A percentile compares a stretch with the other conserved stretches of the same genome.
These are phyloP conservation scores for Epicoccum sorghinum DNA, from an alignment of 2,329 filamentous ascomycete species.

Conservation along the genomic window DNA sequence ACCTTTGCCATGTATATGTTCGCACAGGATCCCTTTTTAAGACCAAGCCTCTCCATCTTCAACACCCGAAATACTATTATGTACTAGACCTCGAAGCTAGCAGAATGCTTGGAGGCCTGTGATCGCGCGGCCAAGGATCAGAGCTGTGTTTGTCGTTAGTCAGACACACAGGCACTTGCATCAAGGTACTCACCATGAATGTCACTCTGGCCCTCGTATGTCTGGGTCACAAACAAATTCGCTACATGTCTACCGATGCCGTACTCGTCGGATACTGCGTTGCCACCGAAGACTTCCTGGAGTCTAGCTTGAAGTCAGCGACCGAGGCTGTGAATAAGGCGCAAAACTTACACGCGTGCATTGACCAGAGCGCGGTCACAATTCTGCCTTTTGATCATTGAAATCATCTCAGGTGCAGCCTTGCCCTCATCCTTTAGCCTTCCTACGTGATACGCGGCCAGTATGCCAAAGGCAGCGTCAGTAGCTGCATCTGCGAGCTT, in stretches of 20 bases:
- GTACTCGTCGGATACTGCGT: conserved; percentile 98
- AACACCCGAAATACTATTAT: too few species aligned
- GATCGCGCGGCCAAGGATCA: conserved; percentile 59
- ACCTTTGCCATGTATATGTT: background rate
- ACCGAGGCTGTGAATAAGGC: background rate
- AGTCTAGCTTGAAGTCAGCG: conserved; percentile 56
- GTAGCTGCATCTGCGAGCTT: conserved; percentile 93
- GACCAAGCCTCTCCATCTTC: too few species aligned
- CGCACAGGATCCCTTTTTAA: too few species aligned
- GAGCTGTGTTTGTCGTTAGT: conserved; percentile 47
- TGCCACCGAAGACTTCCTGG: conserved; percentile 96
- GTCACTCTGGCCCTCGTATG: conserved; percentile 97
- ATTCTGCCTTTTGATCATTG: conserved; percentile 96
- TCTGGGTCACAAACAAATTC: conserved; percentile 96
- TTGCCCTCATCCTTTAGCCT: conserved; percentile 91
- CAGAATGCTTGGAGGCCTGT: conserved; percentile 80
- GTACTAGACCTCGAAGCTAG: conserved; percentile 41
- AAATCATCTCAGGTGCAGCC: conserved; percentile 92
- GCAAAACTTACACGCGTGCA: conserved; percentile 64
- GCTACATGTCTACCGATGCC: conserved; percentile 92
- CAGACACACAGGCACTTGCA: background rate
- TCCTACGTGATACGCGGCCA: conserved; percentile 89
- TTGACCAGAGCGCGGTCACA: conserved; percentile 87
- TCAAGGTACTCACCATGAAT: conserved; percentile 77
- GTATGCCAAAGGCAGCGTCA: conserved; percentile 87